Evolutionary conservation across 108 stramenopile species (phyloP).

Genomic region (Nitzschia sp.): DNA sequence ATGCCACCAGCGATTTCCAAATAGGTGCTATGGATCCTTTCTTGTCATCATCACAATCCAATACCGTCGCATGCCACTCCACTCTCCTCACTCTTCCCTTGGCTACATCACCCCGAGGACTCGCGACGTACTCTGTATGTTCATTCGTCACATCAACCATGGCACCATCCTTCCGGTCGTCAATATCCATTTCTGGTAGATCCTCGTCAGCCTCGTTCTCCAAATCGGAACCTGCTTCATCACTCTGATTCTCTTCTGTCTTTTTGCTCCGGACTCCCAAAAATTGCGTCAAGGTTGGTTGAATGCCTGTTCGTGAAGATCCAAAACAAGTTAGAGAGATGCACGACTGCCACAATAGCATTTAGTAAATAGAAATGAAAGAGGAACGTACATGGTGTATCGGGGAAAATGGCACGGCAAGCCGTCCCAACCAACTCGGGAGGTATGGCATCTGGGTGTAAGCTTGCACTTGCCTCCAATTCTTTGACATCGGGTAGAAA

Average conservation of each 20-base stretch:
- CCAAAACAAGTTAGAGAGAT: neutral
- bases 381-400: constrained; percentile 25
- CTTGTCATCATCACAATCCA: neutral
- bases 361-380: neutral
- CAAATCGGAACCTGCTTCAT: neutral
- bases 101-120: neutral
- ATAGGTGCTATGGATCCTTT: neutral
- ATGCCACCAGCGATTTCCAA: constrained; percentile 18
- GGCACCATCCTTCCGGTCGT: constrained; percentile 5
- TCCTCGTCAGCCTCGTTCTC: constrained; percentile 1
- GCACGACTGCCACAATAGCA: neutral
- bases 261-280: constrained; percentile 18
- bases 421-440: constrained; percentile 5
- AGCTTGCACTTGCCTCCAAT: constrained; percentile 14
- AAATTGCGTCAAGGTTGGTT: constrained; percentile 40
- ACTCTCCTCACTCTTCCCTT: neutral
- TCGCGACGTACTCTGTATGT: constrained; percentile 7
- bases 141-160: neutral
- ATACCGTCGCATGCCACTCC: neutral
- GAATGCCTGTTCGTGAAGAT: constrained; percentile 2
- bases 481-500: constrained; percentile 43
- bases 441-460: neutral
- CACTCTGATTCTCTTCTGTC: no score
- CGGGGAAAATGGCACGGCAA: constrained; percentile 18
- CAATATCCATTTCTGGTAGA: neutral